These are phyloP conservation scores for Pouteria campechiana DNA, from an alignment of 179 eudicot species.

Conservation along the genomic window DNA sequence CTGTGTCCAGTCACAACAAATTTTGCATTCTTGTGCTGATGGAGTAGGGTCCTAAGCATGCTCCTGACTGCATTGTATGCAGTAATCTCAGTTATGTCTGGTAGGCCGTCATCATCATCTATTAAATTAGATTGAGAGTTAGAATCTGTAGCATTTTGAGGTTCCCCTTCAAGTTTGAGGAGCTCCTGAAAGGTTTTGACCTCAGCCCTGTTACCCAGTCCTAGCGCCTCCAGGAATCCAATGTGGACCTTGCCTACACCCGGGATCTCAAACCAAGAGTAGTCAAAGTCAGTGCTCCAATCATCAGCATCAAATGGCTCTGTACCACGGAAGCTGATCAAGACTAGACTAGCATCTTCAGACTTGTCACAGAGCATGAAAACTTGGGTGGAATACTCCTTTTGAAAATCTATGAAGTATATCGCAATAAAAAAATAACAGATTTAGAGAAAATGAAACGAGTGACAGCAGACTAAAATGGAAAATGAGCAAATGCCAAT, in stretches of 20 bases:
- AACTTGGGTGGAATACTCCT: conserved; percentile 62
- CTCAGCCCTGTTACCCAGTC: conserved; percentile 54
- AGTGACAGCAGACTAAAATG: no score
- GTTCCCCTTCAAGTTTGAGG: conserved; percentile 16
- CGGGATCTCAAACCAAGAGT: conserved; percentile 84
- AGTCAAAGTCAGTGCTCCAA: conserved; percentile 87
- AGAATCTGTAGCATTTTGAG: not conserved
- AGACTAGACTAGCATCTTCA: conserved; percentile 50
- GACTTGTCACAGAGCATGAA: conserved; percentile 65
- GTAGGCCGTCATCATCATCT: not conserved
- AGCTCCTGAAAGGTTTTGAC: conserved; percentile 30
- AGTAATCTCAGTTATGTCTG: conserved; percentile 30
- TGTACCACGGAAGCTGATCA: conserved; percentile 85
- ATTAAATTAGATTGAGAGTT: not conserved
- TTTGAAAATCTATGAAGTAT: conserved; percentile 45
- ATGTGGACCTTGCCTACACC: conserved; percentile 61
- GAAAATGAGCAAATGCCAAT: no score
- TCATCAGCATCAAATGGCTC: conserved; percentile 79
- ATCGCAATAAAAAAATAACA: not conserved
- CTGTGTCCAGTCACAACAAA: conserved; percentile 86
- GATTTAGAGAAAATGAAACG: not conserved
- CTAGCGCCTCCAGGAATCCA: conserved; percentile 87
- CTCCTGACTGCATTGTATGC: conserved; percentile 61
- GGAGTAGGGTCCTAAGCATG: conserved; percentile 45
- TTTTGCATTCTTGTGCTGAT: conserved; percentile 49